Evolutionary conservation across 306 rosid genomes (phyloP), one percentile per base, ranked within the genome.

Genomic region (Herpetospermum pedunculosum): DNA sequence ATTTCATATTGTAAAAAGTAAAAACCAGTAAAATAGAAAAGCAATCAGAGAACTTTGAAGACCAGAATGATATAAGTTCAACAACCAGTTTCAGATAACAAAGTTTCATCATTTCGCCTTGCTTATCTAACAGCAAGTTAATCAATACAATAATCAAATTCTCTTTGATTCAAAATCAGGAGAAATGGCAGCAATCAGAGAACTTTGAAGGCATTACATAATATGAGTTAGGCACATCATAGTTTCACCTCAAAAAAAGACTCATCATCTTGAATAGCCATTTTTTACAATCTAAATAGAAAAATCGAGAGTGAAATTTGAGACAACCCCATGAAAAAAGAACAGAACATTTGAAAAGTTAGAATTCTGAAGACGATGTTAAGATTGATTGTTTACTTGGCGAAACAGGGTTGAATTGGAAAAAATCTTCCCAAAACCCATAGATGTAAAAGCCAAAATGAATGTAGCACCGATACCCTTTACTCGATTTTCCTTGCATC

Each of bases 41-140:
- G 84, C 82, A 85, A 85, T 77, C 88, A 82, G 88, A 77, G 88
- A 85, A 85, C 88, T 85, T 80, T 85, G 82, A 82, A 82, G 84
- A 77, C 86, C 77, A 78, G 21, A 53, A 67, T 52, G 75, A 34
- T 77, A 73, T 29, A 19, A 49, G 37, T 71, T 84, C 84, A 7
- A 77, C 86, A 85, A 85, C 70, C 74, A 54, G 21, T 32, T 82
- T 85, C 86, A 77, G 86, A 72, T 26, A 6, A 14, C 19, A 43
- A 46, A 70, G 47, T 0, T 6, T 75, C 82, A 70, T 75, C 80
- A 71, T 72, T 64, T 78, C 63, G 80, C 82, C 76, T 41, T 70
- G 68, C 46, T 37, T 79, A 43, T 30, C 34, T 47, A 34, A 28
- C 49, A 40, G n/a, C 35, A 40, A 11, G 2, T 35, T 15, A 1